These are phyloP conservation scores for Iodosphaeria phyllophila DNA, from an alignment of 2,329 filamentous ascomycete genomes.

Conservation along the genomic window DNA sequence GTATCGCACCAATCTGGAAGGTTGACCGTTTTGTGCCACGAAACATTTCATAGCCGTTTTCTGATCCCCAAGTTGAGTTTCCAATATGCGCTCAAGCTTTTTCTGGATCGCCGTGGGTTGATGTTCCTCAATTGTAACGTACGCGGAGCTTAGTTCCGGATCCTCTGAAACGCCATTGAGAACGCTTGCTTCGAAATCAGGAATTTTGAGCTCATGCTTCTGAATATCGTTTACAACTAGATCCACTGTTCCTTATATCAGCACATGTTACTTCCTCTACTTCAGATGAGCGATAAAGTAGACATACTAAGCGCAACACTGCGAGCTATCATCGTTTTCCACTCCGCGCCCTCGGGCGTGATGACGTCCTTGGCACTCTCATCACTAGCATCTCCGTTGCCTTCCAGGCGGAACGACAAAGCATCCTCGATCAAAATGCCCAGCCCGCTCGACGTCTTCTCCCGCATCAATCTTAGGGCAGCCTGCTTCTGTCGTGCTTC, in stretches of 20 bases:
- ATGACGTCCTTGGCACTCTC: constrained; percentile 29
- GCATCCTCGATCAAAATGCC: constrained; percentile 80
- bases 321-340: constrained; percentile 58
- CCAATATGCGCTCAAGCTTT: constrained; percentile 51
- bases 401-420: constrained; percentile 47
- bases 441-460: constrained; percentile 70
- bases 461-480: constrained; percentile 50
- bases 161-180: constrained; percentile 44
- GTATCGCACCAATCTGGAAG: constrained; percentile 59
- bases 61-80: constrained; percentile 50
- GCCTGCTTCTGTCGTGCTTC: constrained; percentile 61
- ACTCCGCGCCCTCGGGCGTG: constrained; percentile 25
- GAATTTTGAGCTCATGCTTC: constrained; percentile 39
- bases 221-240: constrained; percentile 60
- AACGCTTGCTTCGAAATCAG: constrained; percentile 46
- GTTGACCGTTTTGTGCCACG: constrained; percentile 51
- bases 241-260: no score
- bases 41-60: constrained; percentile 32
- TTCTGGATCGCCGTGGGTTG: constrained; percentile 43
- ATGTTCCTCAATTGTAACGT: constrained; percentile 30
- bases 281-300: no score
- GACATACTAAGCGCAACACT: constrained; percentile 70
- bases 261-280: no score
- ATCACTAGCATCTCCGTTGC: constrained; percentile 35
- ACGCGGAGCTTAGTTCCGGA: constrained; percentile 34